Conservation (phyloP, 345 rosid species). For the Aurinia saxatilis region DNA sequence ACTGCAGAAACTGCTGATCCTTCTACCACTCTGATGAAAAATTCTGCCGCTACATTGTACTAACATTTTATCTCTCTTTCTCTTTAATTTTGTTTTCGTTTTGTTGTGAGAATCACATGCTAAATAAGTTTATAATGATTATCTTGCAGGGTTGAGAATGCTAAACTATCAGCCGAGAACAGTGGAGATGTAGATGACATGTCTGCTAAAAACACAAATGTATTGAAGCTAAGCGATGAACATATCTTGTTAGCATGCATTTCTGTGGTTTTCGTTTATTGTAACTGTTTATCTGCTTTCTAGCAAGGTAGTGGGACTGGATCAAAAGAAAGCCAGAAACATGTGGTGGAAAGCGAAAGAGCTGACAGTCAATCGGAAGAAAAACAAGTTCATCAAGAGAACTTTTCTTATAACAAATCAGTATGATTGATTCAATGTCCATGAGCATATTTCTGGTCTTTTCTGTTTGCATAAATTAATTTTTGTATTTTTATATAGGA, state of each 20-base stretch:
- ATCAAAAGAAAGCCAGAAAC: conserved; percentile 16
- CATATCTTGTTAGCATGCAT: conserved; percentile 11
- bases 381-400: conserved; percentile 49
- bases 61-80: conserved; percentile 14
- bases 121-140: conserved; percentile 5
- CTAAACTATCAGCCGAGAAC: conserved; percentile 7
- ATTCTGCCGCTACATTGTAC: conserved; percentile 42
- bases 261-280: conserved; percentile 5
- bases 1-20: conserved; percentile 40
- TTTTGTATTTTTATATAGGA: conserved; percentile 42
- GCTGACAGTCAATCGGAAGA: conserved; percentile 43
- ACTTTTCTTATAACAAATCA: conserved; percentile 52
- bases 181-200: conserved; percentile 5
- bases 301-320: conserved; percentile 26
- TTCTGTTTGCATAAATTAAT: conserved; percentile 8
- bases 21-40: conserved; percentile 28
- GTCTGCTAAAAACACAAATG: conserved; percentile 9
- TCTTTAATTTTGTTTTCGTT: background rate
- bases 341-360: conserved; percentile 34
- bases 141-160: conserved; percentile 19
- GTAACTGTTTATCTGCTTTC: conserved; percentile 13
- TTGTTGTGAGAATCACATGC: conserved; percentile 9
- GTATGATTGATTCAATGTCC: conserved; percentile 30
- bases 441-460: background rate
- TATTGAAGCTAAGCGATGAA: conserved; percentile 9